phyloP scores from a whole-genome alignment of 108 stramenopile species.

The Asterionellopsis glacialis region DNA sequence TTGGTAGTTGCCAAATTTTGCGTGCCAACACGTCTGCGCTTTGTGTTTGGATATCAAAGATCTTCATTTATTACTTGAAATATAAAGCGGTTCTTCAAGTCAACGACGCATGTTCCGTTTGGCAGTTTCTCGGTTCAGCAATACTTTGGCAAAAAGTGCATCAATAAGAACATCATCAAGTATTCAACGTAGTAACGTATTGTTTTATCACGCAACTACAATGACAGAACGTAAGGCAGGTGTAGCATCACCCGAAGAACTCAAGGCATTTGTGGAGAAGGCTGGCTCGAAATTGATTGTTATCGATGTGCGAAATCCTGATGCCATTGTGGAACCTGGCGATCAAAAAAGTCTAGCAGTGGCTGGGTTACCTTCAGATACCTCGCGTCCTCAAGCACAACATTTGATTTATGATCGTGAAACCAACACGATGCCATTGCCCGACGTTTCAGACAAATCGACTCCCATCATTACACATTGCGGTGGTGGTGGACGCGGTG shows the following conservation, averaged over 20 bases:
- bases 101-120: too few species aligned
- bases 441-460: slow-evolving; percentile 42
- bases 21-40: too few species aligned
- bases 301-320: slow-evolving; percentile 75
- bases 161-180: too few species aligned
- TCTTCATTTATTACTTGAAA: too few species aligned
- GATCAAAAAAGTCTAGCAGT: slow-evolving; percentile 65
- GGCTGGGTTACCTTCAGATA: slow-evolving; percentile 38
- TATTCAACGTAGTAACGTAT: too few species aligned
- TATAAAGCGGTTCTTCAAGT: too few species aligned
- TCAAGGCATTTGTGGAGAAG: slow-evolving; percentile 48
- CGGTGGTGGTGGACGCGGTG: slow-evolving; percentile 83
- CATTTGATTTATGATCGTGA: slow-evolving; percentile 66
- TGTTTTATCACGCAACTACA: neutral
- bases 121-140: too few species aligned
- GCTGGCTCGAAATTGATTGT: slow-evolving; percentile 71
- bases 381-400: slow-evolving; percentile 46
- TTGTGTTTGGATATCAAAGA: too few species aligned
- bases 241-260: slow-evolving; percentile 62
- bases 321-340: slow-evolving; percentile 65
- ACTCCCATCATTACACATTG: slow-evolving; percentile 89
- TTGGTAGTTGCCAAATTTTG: too few species aligned
- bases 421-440: slow-evolving; percentile 59
- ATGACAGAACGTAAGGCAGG: slow-evolving; percentile 45
- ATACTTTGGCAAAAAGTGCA: too few species aligned